Base-by-base conservation (phyloP, 768 basidiomycete genomes). In the Pleurotus eryngii region DNA sequence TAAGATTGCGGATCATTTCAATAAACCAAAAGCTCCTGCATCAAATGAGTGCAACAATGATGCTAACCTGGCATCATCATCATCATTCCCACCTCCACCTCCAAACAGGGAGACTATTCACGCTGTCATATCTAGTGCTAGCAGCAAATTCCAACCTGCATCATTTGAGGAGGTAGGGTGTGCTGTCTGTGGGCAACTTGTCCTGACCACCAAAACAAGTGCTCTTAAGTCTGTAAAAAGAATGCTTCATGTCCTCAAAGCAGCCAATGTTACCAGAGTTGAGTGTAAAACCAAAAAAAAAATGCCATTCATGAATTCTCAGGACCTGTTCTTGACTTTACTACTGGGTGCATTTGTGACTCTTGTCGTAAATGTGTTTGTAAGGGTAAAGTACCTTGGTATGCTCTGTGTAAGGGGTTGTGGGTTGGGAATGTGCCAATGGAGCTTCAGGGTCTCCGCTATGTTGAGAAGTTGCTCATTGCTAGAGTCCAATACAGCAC, bases 381-480 rank as follows among this genome's bases (percentile, higher is more conserved):
- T 11, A 59, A 54, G 11, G 49, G 40, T n/a, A 63, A 56, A 27
- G 43, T 49, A 14, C 65, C 67, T 9, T 24, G 38, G 17, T 27
- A 57, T 43, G 57, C 67, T 4, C 47, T 73, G 14, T 69, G 68
- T 1, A 68, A 70, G 63, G 70, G 70, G 1, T 45, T 72, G 2
- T 73, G 71, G 70, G 5, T 73, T 11, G 72, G 72, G 7, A 59
- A 66, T 4, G 63, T 70, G 3, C 72, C 68, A 8, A 0, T 11
- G 3, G 62, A 63, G 40, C 46, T 74, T 11, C 15, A 56, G 22
- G 30, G 45, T 11, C 57, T 74, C 1, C 59, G 35, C 12, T 70
- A 60, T 49, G 50, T 57, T 9, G 71, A 74, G 57, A 59, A 65
- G 46, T 11, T 70, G 9, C 27, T 50, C 20, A 50, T 50, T 11